Base-by-base conservation (phyloP, 306 rosid genomes). In the Dicorynia guianensis region DNA sequence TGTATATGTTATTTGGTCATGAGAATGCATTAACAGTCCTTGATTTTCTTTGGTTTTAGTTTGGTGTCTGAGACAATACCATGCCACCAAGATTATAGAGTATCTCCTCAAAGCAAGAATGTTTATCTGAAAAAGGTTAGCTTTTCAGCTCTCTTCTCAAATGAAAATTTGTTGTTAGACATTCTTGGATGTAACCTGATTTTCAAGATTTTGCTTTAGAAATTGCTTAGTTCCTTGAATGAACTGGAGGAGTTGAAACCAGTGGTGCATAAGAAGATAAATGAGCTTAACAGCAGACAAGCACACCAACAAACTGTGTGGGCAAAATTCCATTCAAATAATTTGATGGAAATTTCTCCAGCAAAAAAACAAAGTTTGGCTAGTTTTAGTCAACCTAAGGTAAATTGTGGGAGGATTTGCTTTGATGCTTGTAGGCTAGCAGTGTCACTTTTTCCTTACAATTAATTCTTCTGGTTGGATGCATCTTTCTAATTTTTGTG, bases 61-160 rank as follows among this genome's bases (percentile, higher is more conserved):
- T 89, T 92, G 95, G 93, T 83, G 76, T 52, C 89, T 2, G 98
- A 95, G 87, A 95, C 97, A 56, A 89, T 92, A 84, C 98, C 98
- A 14, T 70, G 82, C 56, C 98, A 95, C 75, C 81, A 82, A 44
- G 95, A 92, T 50, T 92, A 90, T 71, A 88, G 77, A 64, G 74
- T 79, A 77, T 80, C 91, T 80, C 84, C 75, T 74, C 84, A 86
- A 74, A 82, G 75, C 81, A 81, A 87, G 71, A 90, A 89, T 77
- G 84, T 55, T 80, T 69, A 81, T 73, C 76, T 92, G 86, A 90
- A 52, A 83, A 89, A 80, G 97, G 98, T 95, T 80, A 20, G 18
- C n/a, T 30, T 9, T 34, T 15, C 59, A 36, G 46, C 43, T 62
- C 76, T 84, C 36, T 30, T 63, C 60, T 48, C 38, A 4, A 62